A percentile compares a stretch with the other conserved stretches of the same genome.
Conservation (phyloP, 2,329 filamentous ascomycete species). For the Cephalotrichum gorgonifer region DNA sequence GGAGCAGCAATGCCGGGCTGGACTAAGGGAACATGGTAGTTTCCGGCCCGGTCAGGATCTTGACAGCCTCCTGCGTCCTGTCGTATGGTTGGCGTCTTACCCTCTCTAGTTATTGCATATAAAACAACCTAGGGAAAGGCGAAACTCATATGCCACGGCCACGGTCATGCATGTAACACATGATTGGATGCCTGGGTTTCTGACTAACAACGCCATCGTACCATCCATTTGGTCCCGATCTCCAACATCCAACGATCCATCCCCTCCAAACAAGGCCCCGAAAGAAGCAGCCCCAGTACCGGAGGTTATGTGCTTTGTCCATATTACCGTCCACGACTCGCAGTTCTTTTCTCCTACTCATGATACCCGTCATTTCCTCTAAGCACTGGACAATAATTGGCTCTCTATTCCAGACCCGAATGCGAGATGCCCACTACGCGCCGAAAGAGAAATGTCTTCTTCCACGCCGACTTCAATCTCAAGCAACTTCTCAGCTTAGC, state of each 20-base stretch:
- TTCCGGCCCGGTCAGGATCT: too few relatives aligned
- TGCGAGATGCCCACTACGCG: conserved; percentile 5
- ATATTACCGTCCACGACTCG: not conserved
- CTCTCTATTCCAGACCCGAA: not conserved
- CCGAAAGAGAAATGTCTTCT: conserved; percentile 6
- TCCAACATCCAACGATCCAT: not conserved
- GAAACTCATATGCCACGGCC: too few relatives aligned
- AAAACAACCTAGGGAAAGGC: too few relatives aligned
- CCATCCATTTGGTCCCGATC: too few relatives aligned
- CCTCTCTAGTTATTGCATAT: too few relatives aligned
- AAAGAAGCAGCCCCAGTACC: not conserved
- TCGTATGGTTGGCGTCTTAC: too few relatives aligned
- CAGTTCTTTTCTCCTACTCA: not conserved
- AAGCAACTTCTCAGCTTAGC: conserved; percentile 7
- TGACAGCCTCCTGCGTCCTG: too few relatives aligned
- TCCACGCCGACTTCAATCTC: conserved; percentile 9
- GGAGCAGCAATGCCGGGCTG: too few relatives aligned
- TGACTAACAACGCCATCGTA: too few relatives aligned
- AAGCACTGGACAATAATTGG: not conserved
- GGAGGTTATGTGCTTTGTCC: not conserved
- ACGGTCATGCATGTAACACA: too few relatives aligned
- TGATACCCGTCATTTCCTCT: not conserved
- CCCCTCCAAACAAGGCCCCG: not conserved
- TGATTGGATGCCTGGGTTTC: too few relatives aligned
- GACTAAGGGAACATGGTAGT: too few relatives aligned